These are phyloP conservation scores for Macrolepiota fuliginosa DNA, from an alignment of 768 basidiomycete species.

Conservation along the genomic window DNA sequence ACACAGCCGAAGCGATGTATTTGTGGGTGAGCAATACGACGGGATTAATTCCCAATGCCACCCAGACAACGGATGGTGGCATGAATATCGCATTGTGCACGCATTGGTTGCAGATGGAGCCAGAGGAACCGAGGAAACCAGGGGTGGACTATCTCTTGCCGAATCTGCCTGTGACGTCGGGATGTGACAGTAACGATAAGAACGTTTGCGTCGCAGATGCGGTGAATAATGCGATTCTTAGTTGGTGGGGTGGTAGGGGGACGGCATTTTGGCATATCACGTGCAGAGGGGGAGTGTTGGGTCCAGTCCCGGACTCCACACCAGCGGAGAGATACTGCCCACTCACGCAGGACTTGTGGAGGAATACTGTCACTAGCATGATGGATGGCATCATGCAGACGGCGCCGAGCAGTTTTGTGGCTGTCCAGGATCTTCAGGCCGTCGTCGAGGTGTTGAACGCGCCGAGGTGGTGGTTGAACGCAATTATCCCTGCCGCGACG, in stretches of 20 bases:
- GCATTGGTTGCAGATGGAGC: constrained; percentile 12
- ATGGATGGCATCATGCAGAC: constrained; percentile 21
- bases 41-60: constrained; percentile 14
- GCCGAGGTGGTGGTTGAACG: constrained; percentile 19
- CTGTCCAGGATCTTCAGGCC: constrained; percentile 13
- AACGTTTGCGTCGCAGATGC: constrained; percentile 17
- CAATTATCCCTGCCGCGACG: constrained; percentile 13
- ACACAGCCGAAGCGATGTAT: constrained; percentile 10
- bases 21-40: constrained; percentile 16
- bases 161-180: constrained; percentile 7
- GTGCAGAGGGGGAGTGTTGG: constrained; percentile 19
- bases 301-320: constrained; percentile 13
- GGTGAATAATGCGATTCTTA: constrained; percentile 19
- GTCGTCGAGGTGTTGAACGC: constrained; percentile 11
- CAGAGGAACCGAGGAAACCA: neutral
- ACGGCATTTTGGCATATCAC: constrained; percentile 16
- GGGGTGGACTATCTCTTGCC: neutral
- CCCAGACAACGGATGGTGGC: constrained; percentile 12
- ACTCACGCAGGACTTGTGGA: constrained; percentile 16
- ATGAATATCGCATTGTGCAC: constrained; percentile 16
- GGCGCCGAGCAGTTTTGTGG: constrained; percentile 4
- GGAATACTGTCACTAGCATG: constrained; percentile 14
- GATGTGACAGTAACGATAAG: constrained; percentile 11
- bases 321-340: constrained; percentile 11
- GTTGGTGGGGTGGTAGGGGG: constrained; percentile 20